Base-by-base conservation (phyloP, 2,329 filamentous ascomycete species). In the Penicillium fuscoglaucum region DNA sequence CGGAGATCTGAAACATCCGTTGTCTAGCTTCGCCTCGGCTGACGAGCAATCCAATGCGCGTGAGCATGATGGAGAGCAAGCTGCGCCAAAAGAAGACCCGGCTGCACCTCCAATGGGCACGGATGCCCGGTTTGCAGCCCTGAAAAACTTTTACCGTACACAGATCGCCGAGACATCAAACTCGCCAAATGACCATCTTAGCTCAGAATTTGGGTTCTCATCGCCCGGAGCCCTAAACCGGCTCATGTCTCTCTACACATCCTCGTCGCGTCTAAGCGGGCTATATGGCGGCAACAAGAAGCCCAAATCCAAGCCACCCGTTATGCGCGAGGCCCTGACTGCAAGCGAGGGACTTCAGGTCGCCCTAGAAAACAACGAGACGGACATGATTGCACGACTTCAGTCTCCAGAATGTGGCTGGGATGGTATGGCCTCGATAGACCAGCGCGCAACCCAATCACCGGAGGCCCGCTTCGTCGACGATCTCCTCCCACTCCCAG, bases 221-320 rank as follows among this genome's bases (percentile, higher is more conserved):
- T 96, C 93, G 0, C 93, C 93, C 0, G 89, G 87, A 6, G 90
- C 91, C 10, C 79, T 97, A 54, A 88, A 90, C 28, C 87, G 93
- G 33, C 95, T 98, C 68, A 96, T 97, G 91, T 93, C 87, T 61
- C 80, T 97, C 28, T 97, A 97, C 76, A 91, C 90, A 0, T 76
- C 74, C 3, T 74, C 75, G 0, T 81, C 81, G 8, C 66, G 71
- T 0, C 83, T 85, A 55, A 85, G 81, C 62, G 83, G 80, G 53
- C 80, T 84, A 31, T 76, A 76, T 65, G 82, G 82, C 55, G 70
- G 70, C 33, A 83, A 81, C 67, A 88, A 89, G 66, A 87, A 89
- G 68, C 78, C 84, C 12, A 87, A 89, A 69, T 81, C 84, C 13
- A 90, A 89, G 64, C 82, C 86, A 0, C 83, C 86, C 24, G 81